Conservation (phyloP, 192 early-diverging fungal genomes). For the Allomyces macrogynus region DNA sequence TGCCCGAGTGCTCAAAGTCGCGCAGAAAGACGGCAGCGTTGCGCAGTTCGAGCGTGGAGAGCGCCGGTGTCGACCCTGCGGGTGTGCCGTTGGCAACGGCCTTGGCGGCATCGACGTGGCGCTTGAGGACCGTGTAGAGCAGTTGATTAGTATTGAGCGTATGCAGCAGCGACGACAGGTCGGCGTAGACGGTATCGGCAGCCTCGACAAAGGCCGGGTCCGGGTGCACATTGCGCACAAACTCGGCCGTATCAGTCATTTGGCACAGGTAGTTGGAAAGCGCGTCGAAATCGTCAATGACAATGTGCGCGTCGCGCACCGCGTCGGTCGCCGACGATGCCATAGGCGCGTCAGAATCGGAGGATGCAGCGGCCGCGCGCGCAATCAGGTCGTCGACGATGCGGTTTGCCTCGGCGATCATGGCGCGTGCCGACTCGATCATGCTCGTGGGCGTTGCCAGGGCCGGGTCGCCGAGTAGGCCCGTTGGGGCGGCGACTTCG, state of each 20-base stretch:
- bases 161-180: constrained; percentile 69
- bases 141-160: constrained; percentile 77
- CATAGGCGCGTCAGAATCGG: background rate
- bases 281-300: constrained; percentile 74
- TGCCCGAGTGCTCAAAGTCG: constrained; percentile 91
- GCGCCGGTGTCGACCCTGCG: constrained; percentile 1
- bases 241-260: constrained; percentile 79
- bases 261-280: constrained; percentile 73
- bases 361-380: background rate
- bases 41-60: constrained; percentile 43
- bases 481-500: background rate
- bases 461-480: constrained; percentile 9
- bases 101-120: constrained; percentile 33
- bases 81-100: constrained; percentile 8
- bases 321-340: constrained; percentile 2
- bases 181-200: constrained; percentile 55
- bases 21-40: constrained; percentile 59
- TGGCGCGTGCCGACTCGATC: constrained; percentile 5
- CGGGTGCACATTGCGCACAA: constrained; percentile 81
- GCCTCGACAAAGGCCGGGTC: constrained; percentile 41
- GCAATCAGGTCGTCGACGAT: constrained; percentile 7
- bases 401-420: constrained; percentile 3
- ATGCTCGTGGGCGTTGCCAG: constrained; percentile 8
- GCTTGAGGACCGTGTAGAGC: constrained; percentile 56
- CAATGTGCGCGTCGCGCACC: constrained; percentile 32